Evolutionary conservation across 1,139 yeast genomes (phyloP), one percentile per base, ranked within the genome.

Genomic region (Yamadazyma jaroonii): DNA sequence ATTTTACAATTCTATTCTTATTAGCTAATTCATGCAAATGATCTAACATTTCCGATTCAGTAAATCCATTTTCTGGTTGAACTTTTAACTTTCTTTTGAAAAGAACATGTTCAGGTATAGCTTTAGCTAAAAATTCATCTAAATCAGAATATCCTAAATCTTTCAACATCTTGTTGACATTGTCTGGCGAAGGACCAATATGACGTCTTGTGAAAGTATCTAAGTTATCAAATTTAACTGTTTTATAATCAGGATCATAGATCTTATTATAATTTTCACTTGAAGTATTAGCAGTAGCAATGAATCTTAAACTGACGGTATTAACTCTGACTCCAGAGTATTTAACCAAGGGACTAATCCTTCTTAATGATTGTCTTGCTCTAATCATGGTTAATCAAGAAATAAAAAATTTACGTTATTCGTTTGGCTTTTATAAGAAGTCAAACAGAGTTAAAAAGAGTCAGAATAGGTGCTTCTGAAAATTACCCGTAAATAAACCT

Each of bases 201-300:
- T 92, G 98, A 54, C 97, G 85, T 57, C 94, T 78, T 36, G 87
- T 78, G 61, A 90, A 92, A 2, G 94, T 83, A 57, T 92, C 98
- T 41, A 87, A 66, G 9, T 74, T 72, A 29, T 52, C 55, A 39
- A 63, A 57, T 2, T 61, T 48, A 6, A 59, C 61, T 26, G 52
- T 47, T 17, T 55, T 49, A 9, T 54, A 36, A 21, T 58, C 54
- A n/a, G 74, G 70, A 40, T 61, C 55, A 47, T 62, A 72, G n/a
- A 75, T 64, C 24, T 56, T 48, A 2, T 53, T 47, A 48, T 72
- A 77, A 46, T 70, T 60, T 4, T 54, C 59, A 15, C 77, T 69
- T 10, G 79, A 72, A 12, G 79, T 69, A 45, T 73, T 62, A 25
- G 80, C 80, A 15, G 34, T 34, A 10, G 36, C 14, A 8, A 37